Evolutionary conservation across 352 stramenopile species (phyloP), one percentile per base, ranked within the genome.

Genomic region (Globisporangium barbulae): DNA sequence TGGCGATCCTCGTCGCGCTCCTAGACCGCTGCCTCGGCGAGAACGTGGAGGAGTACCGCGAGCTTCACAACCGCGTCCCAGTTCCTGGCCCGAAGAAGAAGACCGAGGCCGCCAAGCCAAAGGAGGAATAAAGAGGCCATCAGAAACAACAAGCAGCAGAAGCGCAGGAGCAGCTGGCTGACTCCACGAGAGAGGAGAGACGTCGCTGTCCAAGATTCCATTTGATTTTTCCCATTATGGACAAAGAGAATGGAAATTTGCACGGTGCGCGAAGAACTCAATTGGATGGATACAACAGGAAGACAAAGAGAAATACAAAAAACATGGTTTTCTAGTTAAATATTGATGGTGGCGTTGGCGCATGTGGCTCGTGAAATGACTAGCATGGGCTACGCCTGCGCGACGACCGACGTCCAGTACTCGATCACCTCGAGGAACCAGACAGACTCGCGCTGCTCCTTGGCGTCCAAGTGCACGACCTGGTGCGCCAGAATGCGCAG

Each of bases 381-480:
- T 35, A 55, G 28, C 25, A 41, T 39, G 55, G 21, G 45, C 25
- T 63, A 61, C 25, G 28, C 47, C 17, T 53, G 63, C 30, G 30
- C 47, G 15, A 83, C 73, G 28, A 87, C 69, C 6, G 72, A 73
- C 3, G 63, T 76, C 82, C 82, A 90, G 63, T 90, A 91, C 64
- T 91, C 82, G 53, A 86, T 73, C 47, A 91, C 82, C 62, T 91
- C 82, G 4, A 90, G 68, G 57, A 83, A 85, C 82, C 82, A 91
- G 53, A 85, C 69, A 2, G 78, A n/a, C 55, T 91, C 82, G 22
- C 82, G 75, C 55, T 88, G 79, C 48, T 72, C 31, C 52, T 89
- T 89, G 49, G 65, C 63, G 48, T 81, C 71, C 10, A 91, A 70
- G 7, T 71, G 73, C 39, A 91, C 73, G 30, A 89, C 61, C 45